Percentiles rank a stretch among this genome's conserved stretches.
Conservation (phyloP, 306 rosid genomes). For the Cicer judaicum region DNA sequence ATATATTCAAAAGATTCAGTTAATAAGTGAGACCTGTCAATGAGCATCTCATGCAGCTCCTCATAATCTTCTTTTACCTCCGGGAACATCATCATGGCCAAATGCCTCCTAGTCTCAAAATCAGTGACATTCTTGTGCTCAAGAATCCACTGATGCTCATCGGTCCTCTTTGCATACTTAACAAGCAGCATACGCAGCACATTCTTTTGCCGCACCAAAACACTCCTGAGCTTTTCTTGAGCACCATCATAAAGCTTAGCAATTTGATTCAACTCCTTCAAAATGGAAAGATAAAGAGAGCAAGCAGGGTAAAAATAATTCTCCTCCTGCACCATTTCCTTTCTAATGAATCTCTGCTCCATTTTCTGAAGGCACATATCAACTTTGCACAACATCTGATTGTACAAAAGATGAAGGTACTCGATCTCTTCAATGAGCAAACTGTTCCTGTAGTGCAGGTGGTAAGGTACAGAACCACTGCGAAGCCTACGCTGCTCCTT, state of each 20-base stretch:
- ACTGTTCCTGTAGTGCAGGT: constrained; percentile 39
- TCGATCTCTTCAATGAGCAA: constrained; percentile 58
- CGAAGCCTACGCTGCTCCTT: constrained; percentile 32
- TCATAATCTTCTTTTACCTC: constrained; percentile 89
- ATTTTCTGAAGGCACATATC: constrained; percentile 62
- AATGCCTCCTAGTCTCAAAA: constrained; percentile 88
- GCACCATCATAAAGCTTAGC: constrained; percentile 69
- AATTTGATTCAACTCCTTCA: constrained; percentile 69
- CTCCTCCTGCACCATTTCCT: constrained; percentile 52
- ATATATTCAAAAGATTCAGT: constrained; percentile 87
- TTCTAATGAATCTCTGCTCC: constrained; percentile 51
- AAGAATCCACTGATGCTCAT: constrained; percentile 80
- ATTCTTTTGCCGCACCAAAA: constrained; percentile 55
- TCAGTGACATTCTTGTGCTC: constrained; percentile 67
- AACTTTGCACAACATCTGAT: constrained; percentile 59
- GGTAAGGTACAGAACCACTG: constrained; percentile 33
- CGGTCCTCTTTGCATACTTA: constrained; percentile 67
- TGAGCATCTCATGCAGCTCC: constrained; percentile 94
- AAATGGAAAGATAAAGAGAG: constrained; percentile 82
- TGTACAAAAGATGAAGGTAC: constrained; percentile 49
- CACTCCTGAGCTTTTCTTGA: constrained; percentile 62
- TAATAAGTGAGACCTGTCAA: constrained; percentile 88
- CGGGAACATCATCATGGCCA: constrained; percentile 89
- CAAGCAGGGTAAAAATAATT: constrained; percentile 51
- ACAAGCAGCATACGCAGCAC: constrained; percentile 59